Base-by-base conservation (phyloP, 2,329 filamentous ascomycete genomes). In the Fusarium sororula region DNA sequence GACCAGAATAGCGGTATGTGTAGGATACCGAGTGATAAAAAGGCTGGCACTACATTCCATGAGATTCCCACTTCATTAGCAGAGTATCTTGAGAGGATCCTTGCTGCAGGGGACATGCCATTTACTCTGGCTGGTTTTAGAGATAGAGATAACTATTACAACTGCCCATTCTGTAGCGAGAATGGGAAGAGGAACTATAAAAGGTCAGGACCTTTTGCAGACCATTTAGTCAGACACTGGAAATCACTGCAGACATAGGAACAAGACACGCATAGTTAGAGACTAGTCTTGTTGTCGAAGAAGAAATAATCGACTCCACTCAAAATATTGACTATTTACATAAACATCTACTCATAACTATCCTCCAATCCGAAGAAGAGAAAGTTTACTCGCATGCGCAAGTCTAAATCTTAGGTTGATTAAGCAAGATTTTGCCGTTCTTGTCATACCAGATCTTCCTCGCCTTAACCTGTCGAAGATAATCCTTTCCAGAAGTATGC, bases 381-480 rank as follows among this genome's bases (percentile, higher is more conserved):
- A 26, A 50, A 18, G 6, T 24, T 15, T 8, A n/a, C 17, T 57
- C n/a, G 9, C 51, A n/a, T 3, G 14, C 20, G 13, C 10, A 38
- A 54, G 24, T 14, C 6, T 13, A 18, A 14, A 18, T 37, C 41
- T 58, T n/a, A 38, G 32, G 41, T 11, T 14, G n/a, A 18, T 28
- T 15, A 28, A 58, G 55, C 22, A 61, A 41, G 7, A 70, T 70
- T n/a, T 65, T 70, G 22, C 67, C 67, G 13, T 65, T 15, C 28
- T 47, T 41, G 15, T 70, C 58, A 30, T 70, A 70, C 66, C 66
- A 70, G 9, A 70, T 70, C 35, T 70, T 70, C 66, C 56, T 65
- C 1, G 67, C 67, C 51, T 70, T 70, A 1, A 70, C 67, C 18
- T 70, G 66, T 6, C 67, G 51, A 12, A 70, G n/a, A 3, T 32